Base-by-base conservation (phyloP, 345 rosid genomes). In the Sonneratia alba region DNA sequence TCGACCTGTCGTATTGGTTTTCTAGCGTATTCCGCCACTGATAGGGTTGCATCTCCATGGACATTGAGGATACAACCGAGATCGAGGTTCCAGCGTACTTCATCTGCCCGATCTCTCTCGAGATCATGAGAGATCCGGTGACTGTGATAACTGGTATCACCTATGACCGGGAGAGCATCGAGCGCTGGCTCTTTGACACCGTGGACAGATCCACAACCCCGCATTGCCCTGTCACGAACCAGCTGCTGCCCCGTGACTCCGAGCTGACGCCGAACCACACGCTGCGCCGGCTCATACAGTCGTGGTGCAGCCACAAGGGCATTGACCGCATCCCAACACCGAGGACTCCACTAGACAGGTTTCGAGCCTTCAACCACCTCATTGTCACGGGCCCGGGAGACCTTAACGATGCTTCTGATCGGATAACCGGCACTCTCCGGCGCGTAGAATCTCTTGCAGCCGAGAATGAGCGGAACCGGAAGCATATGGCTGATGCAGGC, bases 51-150 rank as follows among this genome's bases (percentile, higher is more conserved):
- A 3, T 3, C 22, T 22, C 21, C 64, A 59, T 59, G 64, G 64
- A 59, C 34, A 21, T 24, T 10, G 32, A 27, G 32, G 64, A 34
- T 48, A 73, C 66, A 42, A 72, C 45, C 19, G 87, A 86, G 40
- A 72, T 87, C 48, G 93, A 93, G 71, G 69, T 89, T 36, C 97
- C 93, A 10, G 77, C 83, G n/a, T 89, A 79, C 72, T 93, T 89
- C 72, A 71, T 81, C 61, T 91, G 98, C 32, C 97, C 97, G 53
- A 91, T 91, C 14, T 93, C 97, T 68, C 84, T 93, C 7, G 88
- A 89, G 56, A 85, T 93, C 77, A 93, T 93, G 98, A 86, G 67
- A 76, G 98, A 93, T 74, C 98, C 98, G 0, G 97, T 93, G 13
- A 93, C 89, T 0, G 72, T 85, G 48, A 72, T 82, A 61, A 83